Base-by-base conservation (phyloP, 2,329 filamentous ascomycete genomes). In the Neurospora sp. region DNA sequence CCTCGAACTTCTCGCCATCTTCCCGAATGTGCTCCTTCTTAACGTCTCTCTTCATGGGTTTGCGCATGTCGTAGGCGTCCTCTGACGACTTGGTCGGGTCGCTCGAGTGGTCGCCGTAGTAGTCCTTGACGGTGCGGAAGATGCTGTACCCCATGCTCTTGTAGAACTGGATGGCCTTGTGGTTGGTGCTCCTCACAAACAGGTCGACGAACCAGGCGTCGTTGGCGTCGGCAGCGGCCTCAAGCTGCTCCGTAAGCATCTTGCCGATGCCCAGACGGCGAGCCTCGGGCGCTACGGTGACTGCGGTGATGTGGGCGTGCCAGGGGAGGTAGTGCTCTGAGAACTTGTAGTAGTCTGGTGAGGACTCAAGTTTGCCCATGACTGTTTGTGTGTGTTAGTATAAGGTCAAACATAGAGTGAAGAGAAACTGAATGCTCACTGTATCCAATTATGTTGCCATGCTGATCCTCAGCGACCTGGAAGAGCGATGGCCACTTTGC, bases 31-130 rank as follows among this genome's bases (percentile, higher is more conserved):
- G 92, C 79, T 92, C 87, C 70, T 86, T 82, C 69, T 90, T 87
- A 79, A 86, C 87, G 81, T 99, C 96, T 77, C 94, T 87, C 80
- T 87, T 91, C 82, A 95, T 88, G 43, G 93, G 88, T 79, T 97
- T 98, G 74, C 96, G 88, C 96, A 99, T 99, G 82, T 99, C 96
- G 79, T 92, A 96, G 19, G 95, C 96, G 82, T 98, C 95, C 80
- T 97, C 93, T 67, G 88, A 87, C 17, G 82, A 83, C 71, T 86
- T 83, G 10, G 85, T 87, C 3, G 88, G 87, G 69, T 88, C 86
- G 68, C 83, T 86, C 38, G 89, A 87, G 78, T 96, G 92, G 78
- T 97, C 94, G 73, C 91, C 92, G 77, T 99, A 99, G 80, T 99
- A 99, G 76, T 91, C 91, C 75, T 93, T 89, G 65, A 99, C 95